These are phyloP conservation scores for Cucumis melo DNA, from an alignment of 306 rosid genomes.

Conservation along the genomic window DNA sequence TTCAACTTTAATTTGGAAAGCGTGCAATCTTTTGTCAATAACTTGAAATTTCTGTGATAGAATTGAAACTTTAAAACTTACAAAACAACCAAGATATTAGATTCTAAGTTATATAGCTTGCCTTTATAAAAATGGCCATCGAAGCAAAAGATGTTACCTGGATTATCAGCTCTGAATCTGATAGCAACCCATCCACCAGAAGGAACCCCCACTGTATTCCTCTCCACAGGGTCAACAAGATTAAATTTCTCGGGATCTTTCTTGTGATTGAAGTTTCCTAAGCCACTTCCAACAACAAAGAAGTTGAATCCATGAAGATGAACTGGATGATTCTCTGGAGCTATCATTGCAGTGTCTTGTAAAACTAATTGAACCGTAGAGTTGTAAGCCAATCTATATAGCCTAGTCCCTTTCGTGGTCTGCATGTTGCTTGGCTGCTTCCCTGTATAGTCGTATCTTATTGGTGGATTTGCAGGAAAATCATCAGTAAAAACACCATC, in stretches of 20 bases:
- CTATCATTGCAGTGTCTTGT: slow-evolving; percentile 71
- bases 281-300: slow-evolving; percentile 63
- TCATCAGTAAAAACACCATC: slow-evolving; percentile 68
- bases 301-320: slow-evolving; percentile 83
- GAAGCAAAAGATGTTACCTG: slow-evolving; percentile 32
- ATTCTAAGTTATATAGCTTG: background rate
- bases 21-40: background rate
- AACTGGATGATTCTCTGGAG: slow-evolving; percentile 78
- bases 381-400: slow-evolving; percentile 61
- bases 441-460: slow-evolving; percentile 46
- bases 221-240: slow-evolving; percentile 72
- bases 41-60: background rate
- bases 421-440: slow-evolving; percentile 36
- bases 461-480: slow-evolving; percentile 51
- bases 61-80: background rate
- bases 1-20: background rate
- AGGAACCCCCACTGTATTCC: slow-evolving; percentile 70
- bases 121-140: background rate
- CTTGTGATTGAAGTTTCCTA: slow-evolving; percentile 51
- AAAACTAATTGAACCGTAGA: slow-evolving; percentile 62
- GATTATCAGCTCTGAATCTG: slow-evolving; percentile 81
- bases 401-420: slow-evolving; percentile 50
- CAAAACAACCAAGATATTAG: background rate
- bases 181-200: slow-evolving; percentile 76
- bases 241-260: slow-evolving; percentile 52